Conservation (phyloP, 1,284 basidiomycete species). For the Tetrapyrgos nigripes region DNA sequence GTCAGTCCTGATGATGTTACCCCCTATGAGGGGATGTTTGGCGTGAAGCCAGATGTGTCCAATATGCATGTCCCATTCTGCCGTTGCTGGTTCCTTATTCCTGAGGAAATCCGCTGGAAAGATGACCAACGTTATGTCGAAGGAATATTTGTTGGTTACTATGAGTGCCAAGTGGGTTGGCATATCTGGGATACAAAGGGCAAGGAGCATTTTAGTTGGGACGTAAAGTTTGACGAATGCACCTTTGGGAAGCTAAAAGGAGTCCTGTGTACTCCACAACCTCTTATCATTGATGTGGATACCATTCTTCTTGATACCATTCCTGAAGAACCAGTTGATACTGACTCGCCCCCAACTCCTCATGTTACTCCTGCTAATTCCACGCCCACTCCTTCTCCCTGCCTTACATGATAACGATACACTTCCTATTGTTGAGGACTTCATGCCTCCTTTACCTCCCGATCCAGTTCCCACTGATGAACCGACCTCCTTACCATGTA, state of each 20-base stretch:
- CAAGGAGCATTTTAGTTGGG: not conserved
- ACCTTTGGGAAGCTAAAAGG: not conserved
- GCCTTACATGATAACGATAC: too few relatives aligned
- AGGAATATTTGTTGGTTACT: slow-evolving; percentile 14
- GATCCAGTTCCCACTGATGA: too few relatives aligned
- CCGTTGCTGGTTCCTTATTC: slow-evolving; percentile 25
- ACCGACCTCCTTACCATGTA: too few relatives aligned
- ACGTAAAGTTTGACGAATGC: slow-evolving; percentile 14
- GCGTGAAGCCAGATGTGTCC: slow-evolving; percentile 30
- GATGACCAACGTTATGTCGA: slow-evolving; percentile 13
- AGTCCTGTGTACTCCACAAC: not conserved
- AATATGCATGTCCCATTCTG: slow-evolving; percentile 34
- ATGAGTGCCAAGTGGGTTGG: slow-evolving; percentile 11
- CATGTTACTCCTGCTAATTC: not conserved
- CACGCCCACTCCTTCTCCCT: not conserved
- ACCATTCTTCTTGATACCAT: not conserved
- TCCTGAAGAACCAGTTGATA: not conserved
- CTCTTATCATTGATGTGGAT: not conserved
- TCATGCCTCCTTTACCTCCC: too few relatives aligned
- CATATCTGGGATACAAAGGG: slow-evolving; percentile 3
- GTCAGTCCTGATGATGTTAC: slow-evolving; percentile 18
- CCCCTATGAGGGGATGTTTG: slow-evolving; percentile 29
- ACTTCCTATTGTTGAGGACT: too few relatives aligned
- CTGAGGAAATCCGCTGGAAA: slow-evolving; percentile 25
- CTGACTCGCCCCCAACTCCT: too few relatives aligned